Evolutionary conservation across 495 filamentous ascomycete genomes (phyloP), one percentile per base, ranked within the genome.

Genomic region (Staphylotrichum longicolle): DNA sequence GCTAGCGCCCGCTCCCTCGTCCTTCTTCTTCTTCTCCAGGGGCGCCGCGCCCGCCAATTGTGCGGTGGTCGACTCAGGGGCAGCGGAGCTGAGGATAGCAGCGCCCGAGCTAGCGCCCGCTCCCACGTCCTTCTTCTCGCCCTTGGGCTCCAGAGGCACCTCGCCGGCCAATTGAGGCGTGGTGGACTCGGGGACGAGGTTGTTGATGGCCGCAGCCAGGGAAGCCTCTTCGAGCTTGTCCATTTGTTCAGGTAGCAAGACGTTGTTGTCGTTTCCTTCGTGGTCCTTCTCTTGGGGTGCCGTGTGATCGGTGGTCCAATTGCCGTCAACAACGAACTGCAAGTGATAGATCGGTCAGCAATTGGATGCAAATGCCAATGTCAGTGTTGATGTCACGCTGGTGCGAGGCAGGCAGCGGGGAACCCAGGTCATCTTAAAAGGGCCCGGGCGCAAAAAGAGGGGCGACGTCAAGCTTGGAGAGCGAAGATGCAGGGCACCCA

Each of bases 311-410:
- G 86, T 89, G 30, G 82, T 85, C 94, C 94, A 98, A 61, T 78
- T 82, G 47, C 85, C 87, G 83, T 98, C 92, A 49, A 95, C 93
- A 65, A 98, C 89, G 75, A 96, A 98, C 91, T 96, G 64, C 58
- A 39, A 34, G 50, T 1, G 30, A 44, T 12, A 33, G 48, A 44
- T 58, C 45, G 15, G 64, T 69, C 52, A 69, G 66, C 53, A 56
- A 69, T 50, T 20, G 45, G 8, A 39, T 27, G 20, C 20, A 27
- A 27, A 27, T 27, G 20, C 20, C 52, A 44, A 55, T 55, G 45
- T 32, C 52, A 53, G 42, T 42, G 49, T 48, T 47, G 48, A 45
- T 27, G 42, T 53, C 42, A 61, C 27, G 49, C 40, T 30, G 5
- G 5, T 27, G 35, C 57, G 35, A 45, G 57, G 49, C 40, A 41